Percentiles rank a stretch among this genome's conserved stretches.
These are phyloP conservation scores for Termitomyces eurrhizus DNA, from an alignment of 768 basidiomycete species.

Conservation along the genomic window DNA sequence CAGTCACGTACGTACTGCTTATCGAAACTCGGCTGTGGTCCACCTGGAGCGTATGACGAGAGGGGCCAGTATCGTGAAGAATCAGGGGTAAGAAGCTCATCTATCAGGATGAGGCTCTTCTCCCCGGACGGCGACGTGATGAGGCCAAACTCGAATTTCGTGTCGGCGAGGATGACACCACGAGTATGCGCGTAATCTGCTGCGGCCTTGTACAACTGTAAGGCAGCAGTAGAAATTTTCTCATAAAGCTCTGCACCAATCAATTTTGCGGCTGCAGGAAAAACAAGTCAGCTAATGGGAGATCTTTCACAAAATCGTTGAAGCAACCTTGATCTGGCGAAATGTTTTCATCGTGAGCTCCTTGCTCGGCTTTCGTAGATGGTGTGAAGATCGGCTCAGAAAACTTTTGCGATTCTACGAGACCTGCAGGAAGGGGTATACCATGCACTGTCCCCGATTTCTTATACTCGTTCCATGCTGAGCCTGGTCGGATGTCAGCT, in stretches of 20 bases:
- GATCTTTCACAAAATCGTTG: neutral
- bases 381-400: constrained; percentile 89
- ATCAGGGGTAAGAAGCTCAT: constrained; percentile 97
- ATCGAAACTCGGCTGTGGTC: constrained; percentile 86
- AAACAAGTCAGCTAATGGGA: constrained; percentile 2
- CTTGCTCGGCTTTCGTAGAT: constrained; percentile 94
- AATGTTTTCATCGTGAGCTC: constrained; percentile 95
- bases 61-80: constrained; percentile 97
- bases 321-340: constrained; percentile 70
- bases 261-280: constrained; percentile 52
- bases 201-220: constrained; percentile 71
- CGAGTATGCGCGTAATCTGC: constrained; percentile 66
- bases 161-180: constrained; percentile 94
- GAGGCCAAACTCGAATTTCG: constrained; percentile 98
- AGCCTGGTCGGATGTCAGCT: constrained; percentile 49
- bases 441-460: constrained; percentile 85
- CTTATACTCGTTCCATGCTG: constrained; percentile 94
- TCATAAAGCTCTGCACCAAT: constrained; percentile 64
- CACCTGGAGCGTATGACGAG: constrained; percentile 65
- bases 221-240: constrained; percentile 52
- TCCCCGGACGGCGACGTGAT: constrained; percentile 31
- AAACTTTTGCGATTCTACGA: constrained; percentile 84
- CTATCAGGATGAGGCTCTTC: constrained; percentile 75
- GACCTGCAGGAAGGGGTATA: constrained; percentile 66
- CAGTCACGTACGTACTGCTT: constrained; percentile 96